A percentile compares a stretch with the other conserved stretches of the same genome.
Evolutionary conservation across 805 yeast genomes (phyloP).

Genomic region (Ogataea pilisensis): DNA sequence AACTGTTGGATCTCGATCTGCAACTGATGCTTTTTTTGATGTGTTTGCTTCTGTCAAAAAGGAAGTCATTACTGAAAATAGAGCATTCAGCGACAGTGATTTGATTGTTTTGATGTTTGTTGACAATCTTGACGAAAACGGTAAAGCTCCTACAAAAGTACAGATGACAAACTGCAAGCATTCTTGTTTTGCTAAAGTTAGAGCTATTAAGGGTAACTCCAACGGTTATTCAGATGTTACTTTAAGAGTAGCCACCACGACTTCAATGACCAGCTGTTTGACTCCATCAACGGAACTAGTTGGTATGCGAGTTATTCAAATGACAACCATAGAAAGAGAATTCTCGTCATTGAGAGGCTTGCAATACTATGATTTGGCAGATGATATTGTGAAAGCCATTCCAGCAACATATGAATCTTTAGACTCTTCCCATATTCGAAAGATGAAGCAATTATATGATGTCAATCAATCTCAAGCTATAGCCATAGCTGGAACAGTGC

Average conservation of each 20-base stretch:
- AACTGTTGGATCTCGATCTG: constrained; percentile 72
- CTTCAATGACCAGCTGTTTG: constrained; percentile 49
- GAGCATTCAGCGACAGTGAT: constrained; percentile 67
- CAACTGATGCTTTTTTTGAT: constrained; percentile 84
- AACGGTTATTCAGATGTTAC: constrained; percentile 73
- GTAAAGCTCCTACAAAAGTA: constrained; percentile 14
- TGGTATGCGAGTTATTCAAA: constrained; percentile 74
- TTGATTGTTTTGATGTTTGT: constrained; percentile 60
- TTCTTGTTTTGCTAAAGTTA: constrained; percentile 79
- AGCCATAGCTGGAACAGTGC: constrained; percentile 75
- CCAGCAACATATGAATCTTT: constrained; percentile 45
- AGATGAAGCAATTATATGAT: constrained; percentile 45
- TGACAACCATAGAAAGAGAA: constrained; percentile 93
- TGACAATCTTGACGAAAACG: constrained; percentile 34
- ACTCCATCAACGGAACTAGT: constrained; percentile 61
- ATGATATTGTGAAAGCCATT: constrained; percentile 59
- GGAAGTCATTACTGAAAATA: constrained; percentile 44
- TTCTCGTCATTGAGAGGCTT: constrained; percentile 79
- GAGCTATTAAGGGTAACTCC: constrained; percentile 62
- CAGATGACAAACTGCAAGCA: constrained; percentile 14
- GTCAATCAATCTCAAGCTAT: constrained; percentile 88
- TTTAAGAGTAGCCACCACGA: constrained; percentile 55
- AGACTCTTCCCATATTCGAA: constrained; percentile 34
- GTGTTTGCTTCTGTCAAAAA: constrained; percentile 70
- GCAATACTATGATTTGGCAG: constrained; percentile 73